Evolutionary conservation across 2,329 filamentous ascomycete genomes (phyloP).

Genomic region (Penicillium sp.): DNA sequence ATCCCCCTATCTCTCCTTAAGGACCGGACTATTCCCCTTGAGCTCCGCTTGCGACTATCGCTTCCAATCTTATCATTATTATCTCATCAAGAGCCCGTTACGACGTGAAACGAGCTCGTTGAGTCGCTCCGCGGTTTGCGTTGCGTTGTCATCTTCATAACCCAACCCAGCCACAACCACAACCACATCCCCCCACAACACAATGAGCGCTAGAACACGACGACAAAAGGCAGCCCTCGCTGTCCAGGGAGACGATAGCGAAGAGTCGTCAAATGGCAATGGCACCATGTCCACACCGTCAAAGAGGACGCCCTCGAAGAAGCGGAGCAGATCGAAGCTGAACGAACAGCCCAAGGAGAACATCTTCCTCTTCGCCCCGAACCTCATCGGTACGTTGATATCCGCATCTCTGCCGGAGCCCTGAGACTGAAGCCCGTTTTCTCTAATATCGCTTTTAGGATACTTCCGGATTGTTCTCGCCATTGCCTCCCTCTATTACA

Average conservation of each 20-base stretch:
- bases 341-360: constrained; percentile 62
- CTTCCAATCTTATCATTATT: constrained; percentile 12
- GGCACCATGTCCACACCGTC: constrained; percentile 36
- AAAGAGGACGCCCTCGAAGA: constrained; percentile 31
- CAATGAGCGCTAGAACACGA: constrained; percentile 45
- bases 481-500: constrained; percentile 94
- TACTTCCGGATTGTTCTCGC: constrained; percentile 80
- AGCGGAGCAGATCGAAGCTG: constrained; percentile 30
- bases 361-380: constrained; percentile 81
- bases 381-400: constrained; percentile 71
- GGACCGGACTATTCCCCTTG: not conserved
- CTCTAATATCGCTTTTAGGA: constrained; percentile 52
- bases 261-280: constrained; percentile 35
- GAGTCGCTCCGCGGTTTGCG: not conserved
- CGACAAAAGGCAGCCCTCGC: constrained; percentile 43
- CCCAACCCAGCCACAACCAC: not conserved
- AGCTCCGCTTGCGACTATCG: not conserved
- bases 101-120: not conserved
- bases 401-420: not conserved
- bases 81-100: constrained; percentile 3
- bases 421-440: not conserved
- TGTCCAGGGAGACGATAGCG: constrained; percentile 35
- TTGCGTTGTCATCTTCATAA: constrained; percentile 7
- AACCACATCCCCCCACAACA: constrained; percentile 11
- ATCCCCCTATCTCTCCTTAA: not conserved